phyloP scores from a whole-genome alignment of 768 basidiomycete genomes.

The Russula brevipes region DNA sequence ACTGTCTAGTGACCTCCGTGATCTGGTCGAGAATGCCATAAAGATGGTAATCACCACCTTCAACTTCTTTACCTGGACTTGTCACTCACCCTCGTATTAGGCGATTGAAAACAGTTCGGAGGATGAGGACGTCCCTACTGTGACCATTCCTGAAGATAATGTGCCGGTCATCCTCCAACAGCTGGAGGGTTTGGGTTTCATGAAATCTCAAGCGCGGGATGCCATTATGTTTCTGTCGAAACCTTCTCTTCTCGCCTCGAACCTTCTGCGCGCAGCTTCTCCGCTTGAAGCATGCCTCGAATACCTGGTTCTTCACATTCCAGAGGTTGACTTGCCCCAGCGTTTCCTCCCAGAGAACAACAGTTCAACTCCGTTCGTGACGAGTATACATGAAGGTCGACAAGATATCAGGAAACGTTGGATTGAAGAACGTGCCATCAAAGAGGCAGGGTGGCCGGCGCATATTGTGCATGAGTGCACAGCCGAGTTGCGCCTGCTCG shows the following conservation, averaged over 20 bases:
- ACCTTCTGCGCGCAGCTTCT: slow-evolving; percentile 52
- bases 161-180: slow-evolving; percentile 44
- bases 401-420: slow-evolving; percentile 68
- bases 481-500: slow-evolving; percentile 34
- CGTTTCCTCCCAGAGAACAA: slow-evolving; percentile 61
- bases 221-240: slow-evolving; percentile 52
- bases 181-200: slow-evolving; percentile 66
- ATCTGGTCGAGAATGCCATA: slow-evolving; percentile 74
- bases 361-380: slow-evolving; percentile 65
- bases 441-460: slow-evolving; percentile 78
- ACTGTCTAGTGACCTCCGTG: slow-evolving; percentile 73
- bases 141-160: slow-evolving; percentile 41
- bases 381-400: slow-evolving; percentile 55
- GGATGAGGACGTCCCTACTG: slow-evolving; percentile 33
- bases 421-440: slow-evolving; percentile 74
- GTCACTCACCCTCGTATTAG: slow-evolving; percentile 33
- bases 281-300: slow-evolving; percentile 78
- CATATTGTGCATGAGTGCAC: slow-evolving; percentile 59
- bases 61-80: background rate
- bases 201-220: slow-evolving; percentile 44
- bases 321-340: slow-evolving; percentile 82
- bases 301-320: slow-evolving; percentile 74
- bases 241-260: slow-evolving; percentile 54
- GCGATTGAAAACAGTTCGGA: slow-evolving; percentile 50
- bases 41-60: slow-evolving; percentile 49